These are phyloP conservation scores for Kitagawia praeruptora DNA, from an alignment of 129 eudicot species.

Conservation along the genomic window DNA sequence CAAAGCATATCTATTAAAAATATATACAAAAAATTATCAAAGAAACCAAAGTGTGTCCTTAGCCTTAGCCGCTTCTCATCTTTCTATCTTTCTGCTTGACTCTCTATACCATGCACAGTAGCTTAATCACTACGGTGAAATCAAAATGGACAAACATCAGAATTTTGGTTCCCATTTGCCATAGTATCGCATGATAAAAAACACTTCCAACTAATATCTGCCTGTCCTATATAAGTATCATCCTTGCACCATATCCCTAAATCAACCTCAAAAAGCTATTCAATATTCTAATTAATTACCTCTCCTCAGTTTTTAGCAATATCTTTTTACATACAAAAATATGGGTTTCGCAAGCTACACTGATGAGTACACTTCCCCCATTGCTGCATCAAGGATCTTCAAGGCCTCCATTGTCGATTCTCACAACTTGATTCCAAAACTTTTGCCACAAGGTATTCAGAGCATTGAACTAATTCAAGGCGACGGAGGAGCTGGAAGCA, in stretches of 20 bases:
- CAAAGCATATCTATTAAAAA: not conserved
- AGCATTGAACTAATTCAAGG: not conserved
- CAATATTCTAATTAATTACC: not conserved
- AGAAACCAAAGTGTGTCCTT: not conserved
- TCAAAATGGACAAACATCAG: not conserved
- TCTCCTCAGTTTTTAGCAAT: not conserved
- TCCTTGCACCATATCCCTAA: not conserved
- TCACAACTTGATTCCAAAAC: conserved; percentile 1
- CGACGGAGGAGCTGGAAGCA: not conserved
- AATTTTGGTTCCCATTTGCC: not conserved
- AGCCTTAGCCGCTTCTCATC: not conserved
- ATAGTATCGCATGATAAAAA: not conserved
- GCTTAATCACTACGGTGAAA: not conserved
- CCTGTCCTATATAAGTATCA: not conserved
- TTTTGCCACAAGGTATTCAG: not conserved
- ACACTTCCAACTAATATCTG: not conserved
- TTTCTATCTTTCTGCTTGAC: not conserved
- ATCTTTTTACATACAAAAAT: not conserved
- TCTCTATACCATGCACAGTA: not conserved
- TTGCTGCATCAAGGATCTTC: not conserved
- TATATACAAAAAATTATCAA: not conserved
- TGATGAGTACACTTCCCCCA: not conserved
- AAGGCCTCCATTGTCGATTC: not conserved
- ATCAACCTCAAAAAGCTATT: not conserved
- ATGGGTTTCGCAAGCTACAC: conserved; percentile 1